Conservation (phyloP, 1,284 basidiomycete genomes). For the Porogramme epimiltina region DNA sequence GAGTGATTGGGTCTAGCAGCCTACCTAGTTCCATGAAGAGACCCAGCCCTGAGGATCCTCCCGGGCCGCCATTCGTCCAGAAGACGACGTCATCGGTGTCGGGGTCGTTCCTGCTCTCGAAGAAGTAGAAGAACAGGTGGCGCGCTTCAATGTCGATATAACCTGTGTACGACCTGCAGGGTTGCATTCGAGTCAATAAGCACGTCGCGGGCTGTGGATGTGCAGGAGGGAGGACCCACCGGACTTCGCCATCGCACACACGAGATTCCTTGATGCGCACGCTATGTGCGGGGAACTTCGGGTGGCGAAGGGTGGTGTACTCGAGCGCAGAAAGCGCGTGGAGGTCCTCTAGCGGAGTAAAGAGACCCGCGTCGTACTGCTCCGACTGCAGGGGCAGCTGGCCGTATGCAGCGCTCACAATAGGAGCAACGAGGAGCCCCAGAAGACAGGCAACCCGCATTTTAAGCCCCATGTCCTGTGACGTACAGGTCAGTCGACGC, state of each 20-base stretch:
- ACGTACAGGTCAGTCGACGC: too few relatives aligned
- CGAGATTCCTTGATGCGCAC: constrained; percentile 47
- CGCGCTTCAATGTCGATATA: constrained; percentile 73
- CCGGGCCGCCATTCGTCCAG: constrained; percentile 66
- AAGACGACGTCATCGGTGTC: constrained; percentile 64
- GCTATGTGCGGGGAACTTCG: constrained; percentile 49
- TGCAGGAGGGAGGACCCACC: constrained; percentile 6
- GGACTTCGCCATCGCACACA: constrained; percentile 25
- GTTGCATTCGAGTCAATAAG: neutral
- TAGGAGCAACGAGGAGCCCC: too few relatives aligned
- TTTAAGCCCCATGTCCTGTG: too few relatives aligned
- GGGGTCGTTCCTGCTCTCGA: constrained; percentile 74
- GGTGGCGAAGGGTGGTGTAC: constrained; percentile 53
- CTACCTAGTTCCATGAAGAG: constrained; percentile 68
- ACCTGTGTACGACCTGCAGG: constrained; percentile 37
- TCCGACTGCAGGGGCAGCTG: too few relatives aligned
- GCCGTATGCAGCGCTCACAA: too few relatives aligned
- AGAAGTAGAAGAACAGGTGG: constrained; percentile 80
- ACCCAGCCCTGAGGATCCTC: constrained; percentile 57
- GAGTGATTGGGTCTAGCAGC: neutral
- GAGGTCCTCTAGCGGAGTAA: constrained; percentile 44
- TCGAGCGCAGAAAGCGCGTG: constrained; percentile 37
- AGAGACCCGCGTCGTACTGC: constrained; percentile 29
- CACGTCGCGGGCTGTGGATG: too few relatives aligned
- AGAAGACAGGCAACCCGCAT: too few relatives aligned